Evolutionary conservation across 768 basidiomycete species (phyloP).

Genomic region (Fibroporia radiculosa): DNA sequence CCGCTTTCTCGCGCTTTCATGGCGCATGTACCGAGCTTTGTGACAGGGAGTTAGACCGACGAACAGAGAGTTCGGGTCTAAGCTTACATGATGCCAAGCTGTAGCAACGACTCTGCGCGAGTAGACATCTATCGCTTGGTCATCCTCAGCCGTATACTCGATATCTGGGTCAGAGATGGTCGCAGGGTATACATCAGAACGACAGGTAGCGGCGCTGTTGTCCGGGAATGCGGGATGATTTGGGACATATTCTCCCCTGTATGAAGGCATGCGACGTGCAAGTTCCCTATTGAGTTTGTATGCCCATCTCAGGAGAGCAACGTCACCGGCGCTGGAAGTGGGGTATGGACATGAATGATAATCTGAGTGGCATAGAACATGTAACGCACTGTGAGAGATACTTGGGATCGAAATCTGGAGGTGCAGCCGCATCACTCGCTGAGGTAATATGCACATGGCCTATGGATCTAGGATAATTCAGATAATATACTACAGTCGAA

Average conservation of each 20-base stretch:
- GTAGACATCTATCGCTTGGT: conserved; percentile 24
- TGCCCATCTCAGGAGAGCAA: conserved; percentile 37
- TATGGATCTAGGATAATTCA: conserved; percentile 36
- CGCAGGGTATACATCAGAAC: conserved; percentile 13
- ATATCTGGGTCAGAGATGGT: conserved; percentile 23
- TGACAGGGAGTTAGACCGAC: not conserved
- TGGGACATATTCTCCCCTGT: conserved; percentile 24
- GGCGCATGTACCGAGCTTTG: conserved; percentile 54
- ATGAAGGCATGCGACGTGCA: conserved; percentile 41
- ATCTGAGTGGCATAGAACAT: no score
- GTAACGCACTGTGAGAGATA: no score
- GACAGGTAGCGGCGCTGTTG: conserved; percentile 19
- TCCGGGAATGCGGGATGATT: conserved; percentile 24
- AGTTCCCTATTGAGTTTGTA: conserved; percentile 53
- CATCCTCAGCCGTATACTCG: conserved; percentile 26
- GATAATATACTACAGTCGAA: conserved; percentile 24
- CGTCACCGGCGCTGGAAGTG: conserved; percentile 19
- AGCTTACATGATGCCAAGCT: conserved; percentile 23
- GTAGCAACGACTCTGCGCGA: conserved; percentile 8
- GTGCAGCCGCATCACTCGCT: conserved; percentile 21
- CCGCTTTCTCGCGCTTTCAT: conserved; percentile 53
- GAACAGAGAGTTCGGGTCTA: not conserved
- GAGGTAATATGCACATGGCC: conserved; percentile 37
- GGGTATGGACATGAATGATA: no score
- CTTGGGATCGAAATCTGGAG: conserved; percentile 38